phyloP scores from a whole-genome alignment of 2,329 filamentous ascomycete genomes.

The Ophiostoma montium region DNA sequence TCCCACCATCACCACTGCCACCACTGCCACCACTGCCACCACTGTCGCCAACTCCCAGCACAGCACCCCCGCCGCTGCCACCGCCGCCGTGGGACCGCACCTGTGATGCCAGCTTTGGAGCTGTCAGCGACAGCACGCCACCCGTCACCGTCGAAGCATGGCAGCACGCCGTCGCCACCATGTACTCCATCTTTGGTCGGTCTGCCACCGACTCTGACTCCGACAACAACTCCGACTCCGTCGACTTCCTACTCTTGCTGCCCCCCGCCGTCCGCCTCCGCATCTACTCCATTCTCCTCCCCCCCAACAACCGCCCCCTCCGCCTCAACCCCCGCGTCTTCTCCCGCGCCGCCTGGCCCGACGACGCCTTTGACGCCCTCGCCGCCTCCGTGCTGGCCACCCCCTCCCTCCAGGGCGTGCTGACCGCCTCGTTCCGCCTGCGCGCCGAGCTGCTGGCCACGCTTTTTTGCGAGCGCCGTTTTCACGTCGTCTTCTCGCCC shows the following conservation, averaged over 20 bases:
- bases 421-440: constrained; percentile 16
- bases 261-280: background rate
- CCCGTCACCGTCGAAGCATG: background rate
- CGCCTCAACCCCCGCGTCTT: constrained; percentile 19
- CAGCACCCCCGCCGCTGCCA: no score
- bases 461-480: constrained; percentile 21
- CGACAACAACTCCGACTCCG: background rate
- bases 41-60: background rate
- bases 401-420: background rate
- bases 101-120: constrained; percentile 3
- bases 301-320: background rate
- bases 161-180: background rate
- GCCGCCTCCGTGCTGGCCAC: constrained; percentile 13
- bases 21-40: background rate
- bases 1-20: background rate
- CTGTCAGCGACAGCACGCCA: background rate
- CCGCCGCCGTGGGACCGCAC: constrained; percentile 10
- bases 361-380: constrained; percentile 21
- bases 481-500: constrained; percentile 27
- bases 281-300: background rate
- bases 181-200: background rate
- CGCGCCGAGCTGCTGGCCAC: constrained; percentile 24
- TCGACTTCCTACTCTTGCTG: background rate
- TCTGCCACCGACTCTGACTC: no score
- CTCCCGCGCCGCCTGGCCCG: constrained; percentile 22